phyloP scores from a whole-genome alignment of 192 early-diverging fungal genomes.

The Dissophora ornata region DNA sequence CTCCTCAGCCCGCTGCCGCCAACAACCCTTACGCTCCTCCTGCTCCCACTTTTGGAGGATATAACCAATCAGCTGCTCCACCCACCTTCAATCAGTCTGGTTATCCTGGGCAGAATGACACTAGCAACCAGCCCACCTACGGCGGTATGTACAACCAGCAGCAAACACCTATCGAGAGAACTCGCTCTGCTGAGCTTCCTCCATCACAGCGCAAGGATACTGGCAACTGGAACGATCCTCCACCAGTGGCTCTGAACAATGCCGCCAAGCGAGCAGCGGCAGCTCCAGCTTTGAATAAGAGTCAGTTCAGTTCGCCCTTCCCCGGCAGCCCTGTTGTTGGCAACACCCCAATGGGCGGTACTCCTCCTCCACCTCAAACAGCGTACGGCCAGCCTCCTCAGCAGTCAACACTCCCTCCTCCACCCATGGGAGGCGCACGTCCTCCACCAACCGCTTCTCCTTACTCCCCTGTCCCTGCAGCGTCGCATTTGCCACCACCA shows the following conservation, averaged over 20 bases:
- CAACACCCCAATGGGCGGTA: slow-evolving; percentile 48
- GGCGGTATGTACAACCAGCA: slow-evolving; percentile 33
- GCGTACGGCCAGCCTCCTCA: slow-evolving; percentile 47
- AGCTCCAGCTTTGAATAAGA: slow-evolving; percentile 56
- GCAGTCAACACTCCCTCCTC: slow-evolving; percentile 42
- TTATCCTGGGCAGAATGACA: slow-evolving; percentile 22
- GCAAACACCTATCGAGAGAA: slow-evolving; percentile 33
- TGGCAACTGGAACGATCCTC: slow-evolving; percentile 71
- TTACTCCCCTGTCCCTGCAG: slow-evolving; percentile 51
- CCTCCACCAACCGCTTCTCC: slow-evolving; percentile 44
- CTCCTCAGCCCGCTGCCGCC: slow-evolving; percentile 35
- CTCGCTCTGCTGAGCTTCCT: slow-evolving; percentile 45
- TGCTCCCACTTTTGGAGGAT: slow-evolving; percentile 29
- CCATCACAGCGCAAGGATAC: slow-evolving; percentile 58
- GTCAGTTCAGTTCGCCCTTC: slow-evolving; percentile 54
- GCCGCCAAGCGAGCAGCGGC: slow-evolving; percentile 38
- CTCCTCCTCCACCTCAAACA: slow-evolving; percentile 56
- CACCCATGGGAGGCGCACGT: slow-evolving; percentile 42
- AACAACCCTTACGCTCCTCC: slow-evolving; percentile 47
- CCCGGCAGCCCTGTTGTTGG: slow-evolving; percentile 44
- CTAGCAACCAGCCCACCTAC: slow-evolving; percentile 26
- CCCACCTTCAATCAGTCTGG: slow-evolving; percentile 35
- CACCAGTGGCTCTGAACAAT: slow-evolving; percentile 46
- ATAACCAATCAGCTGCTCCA: slow-evolving; percentile 22
- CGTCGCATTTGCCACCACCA: slow-evolving; percentile 51